Evolutionary conservation across 768 basidiomycete species (phyloP), one percentile per base, ranked within the genome.

Genomic region (Clitopilus hobsonii): DNA sequence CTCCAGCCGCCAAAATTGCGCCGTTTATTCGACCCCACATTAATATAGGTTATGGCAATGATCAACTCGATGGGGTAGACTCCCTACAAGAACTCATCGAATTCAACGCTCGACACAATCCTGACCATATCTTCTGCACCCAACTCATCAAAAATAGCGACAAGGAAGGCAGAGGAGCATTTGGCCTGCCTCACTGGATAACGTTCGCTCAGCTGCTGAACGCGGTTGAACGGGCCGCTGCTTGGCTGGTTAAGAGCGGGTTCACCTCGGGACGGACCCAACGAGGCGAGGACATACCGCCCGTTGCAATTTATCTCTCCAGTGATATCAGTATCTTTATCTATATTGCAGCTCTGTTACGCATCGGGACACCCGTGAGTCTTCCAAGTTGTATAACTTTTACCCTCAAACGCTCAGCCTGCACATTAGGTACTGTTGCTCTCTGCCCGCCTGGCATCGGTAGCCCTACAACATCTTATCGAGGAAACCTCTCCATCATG

Each of bases 251-350:
- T 7, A 52, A 56, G 45, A 57, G 63, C 29, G 62, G 69, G 32
- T 59, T 65, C 26, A 68, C 71, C 0, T 45, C 65, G 20, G 66
- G 65, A 10, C 63, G 69, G 1, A 58, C 62, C 8, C 23, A 51
- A 5, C 62, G 68, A 14, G 64, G 62, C 22, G 52, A 61, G 26
- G 60, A 60, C 13, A 57, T 70, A 23, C 51, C 64, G 3, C 73
- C 73, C 16, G 72, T 75, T 13, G 73, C 66, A 1, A 66, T 74
- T 51, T 59, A 74, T 7, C 64, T 74, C 16, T 65, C 66, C 13
- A 74, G 73, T 52, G 74, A 75, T 56, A 65, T 73, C 25, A 62
- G 61, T 7, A 67, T 72, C 16, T 74, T 71, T 56, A 65, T 74
- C 20, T 69, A 67, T 45, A 69, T 74, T 62, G 64, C 68, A 32